A percentile compares a stretch with the other conserved stretches of the same genome.
phyloP scores from a whole-genome alignment of 2,329 filamentous ascomycete genomes.

The Fusarium sp. region DNA sequence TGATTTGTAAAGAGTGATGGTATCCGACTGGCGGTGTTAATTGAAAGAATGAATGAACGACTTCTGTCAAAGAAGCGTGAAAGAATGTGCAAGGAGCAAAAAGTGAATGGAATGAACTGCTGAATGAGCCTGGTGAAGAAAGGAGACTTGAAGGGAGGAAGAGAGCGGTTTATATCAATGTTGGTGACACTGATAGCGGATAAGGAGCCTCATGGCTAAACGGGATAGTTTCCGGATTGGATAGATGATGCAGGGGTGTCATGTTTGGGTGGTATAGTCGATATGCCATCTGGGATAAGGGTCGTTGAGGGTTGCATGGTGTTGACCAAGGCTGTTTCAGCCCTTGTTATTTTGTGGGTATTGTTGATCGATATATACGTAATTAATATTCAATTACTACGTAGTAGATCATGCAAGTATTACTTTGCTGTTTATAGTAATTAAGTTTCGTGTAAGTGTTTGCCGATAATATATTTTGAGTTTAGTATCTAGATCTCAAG shows the following conservation, averaged over 20 bases:
- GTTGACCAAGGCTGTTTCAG: constrained; percentile 42
- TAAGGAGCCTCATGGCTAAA: constrained; percentile 31
- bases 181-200: neutral
- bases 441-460: constrained; percentile 2
- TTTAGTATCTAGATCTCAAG: neutral
- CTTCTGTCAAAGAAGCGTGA: constrained; percentile 53
- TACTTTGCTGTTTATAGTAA: neutral
- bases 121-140: constrained; percentile 46
- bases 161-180: constrained; percentile 40
- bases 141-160: constrained; percentile 1
- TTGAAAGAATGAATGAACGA: constrained; percentile 45
- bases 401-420: constrained; percentile 33
- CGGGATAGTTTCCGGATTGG: constrained; percentile 27
- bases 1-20: constrained; percentile 19
- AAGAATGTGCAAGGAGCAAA: constrained; percentile 46
- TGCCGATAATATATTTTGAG: too few relatives aligned
- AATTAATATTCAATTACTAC: too few relatives aligned
- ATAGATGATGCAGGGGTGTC: constrained; percentile 23
- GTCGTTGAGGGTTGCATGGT: constrained; percentile 32
- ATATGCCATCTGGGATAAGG: constrained; percentile 34
- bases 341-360: neutral
- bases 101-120: constrained; percentile 49
- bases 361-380: constrained; percentile 9
- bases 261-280: constrained; percentile 20
- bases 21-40: constrained; percentile 45